Percentiles rank a stretch among this genome's conserved stretches.
phyloP scores from a whole-genome alignment of 345 rosid species.

The Zanthoxylum bungeanum region DNA sequence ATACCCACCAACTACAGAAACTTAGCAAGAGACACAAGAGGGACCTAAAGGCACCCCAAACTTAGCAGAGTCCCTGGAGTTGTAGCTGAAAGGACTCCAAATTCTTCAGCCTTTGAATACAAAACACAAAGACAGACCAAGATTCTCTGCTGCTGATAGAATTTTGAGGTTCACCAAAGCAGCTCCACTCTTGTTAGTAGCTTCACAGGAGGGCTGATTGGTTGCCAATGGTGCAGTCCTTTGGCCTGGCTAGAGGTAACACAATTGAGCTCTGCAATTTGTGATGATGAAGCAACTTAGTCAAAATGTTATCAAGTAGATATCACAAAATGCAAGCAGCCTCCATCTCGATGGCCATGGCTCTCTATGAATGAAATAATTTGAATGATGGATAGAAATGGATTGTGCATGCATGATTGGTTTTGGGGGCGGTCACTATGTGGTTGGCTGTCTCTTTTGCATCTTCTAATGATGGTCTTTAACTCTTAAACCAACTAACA shows the following conservation, averaged over 20 bases:
- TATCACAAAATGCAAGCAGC: too few relatives aligned
- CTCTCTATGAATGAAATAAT: too few relatives aligned
- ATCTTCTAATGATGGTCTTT: too few relatives aligned
- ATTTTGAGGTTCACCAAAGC: too few relatives aligned
- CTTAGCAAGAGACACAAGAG: slow-evolving; percentile 57
- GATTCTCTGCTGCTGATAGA: slow-evolving; percentile 83
- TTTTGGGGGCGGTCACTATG: too few relatives aligned
- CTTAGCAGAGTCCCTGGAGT: slow-evolving; percentile 67
- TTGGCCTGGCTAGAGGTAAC: slow-evolving; percentile 44
- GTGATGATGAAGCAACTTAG: too few relatives aligned
- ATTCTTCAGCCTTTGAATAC: slow-evolving; percentile 84
- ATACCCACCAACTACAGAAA: slow-evolving; percentile 65
- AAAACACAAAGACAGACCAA: slow-evolving; percentile 84
- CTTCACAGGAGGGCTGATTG: slow-evolving; percentile 51
- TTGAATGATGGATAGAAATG: too few relatives aligned
- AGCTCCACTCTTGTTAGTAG: slow-evolving; percentile 90
- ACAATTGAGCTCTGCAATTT: slow-evolving; percentile 36
- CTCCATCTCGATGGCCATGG: too few relatives aligned
- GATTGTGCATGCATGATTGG: too few relatives aligned
- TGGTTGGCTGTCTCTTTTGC: too few relatives aligned
- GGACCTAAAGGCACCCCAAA: slow-evolving; percentile 74
- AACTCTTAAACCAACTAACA: too few relatives aligned
- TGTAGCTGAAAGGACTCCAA: slow-evolving; percentile 80
- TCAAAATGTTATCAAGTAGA: neutral
- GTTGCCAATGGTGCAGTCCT: slow-evolving; percentile 24